These are phyloP conservation scores for Globisporangium perplexum DNA, from an alignment of 352 stramenopile genomes.

Conservation along the genomic window DNA sequence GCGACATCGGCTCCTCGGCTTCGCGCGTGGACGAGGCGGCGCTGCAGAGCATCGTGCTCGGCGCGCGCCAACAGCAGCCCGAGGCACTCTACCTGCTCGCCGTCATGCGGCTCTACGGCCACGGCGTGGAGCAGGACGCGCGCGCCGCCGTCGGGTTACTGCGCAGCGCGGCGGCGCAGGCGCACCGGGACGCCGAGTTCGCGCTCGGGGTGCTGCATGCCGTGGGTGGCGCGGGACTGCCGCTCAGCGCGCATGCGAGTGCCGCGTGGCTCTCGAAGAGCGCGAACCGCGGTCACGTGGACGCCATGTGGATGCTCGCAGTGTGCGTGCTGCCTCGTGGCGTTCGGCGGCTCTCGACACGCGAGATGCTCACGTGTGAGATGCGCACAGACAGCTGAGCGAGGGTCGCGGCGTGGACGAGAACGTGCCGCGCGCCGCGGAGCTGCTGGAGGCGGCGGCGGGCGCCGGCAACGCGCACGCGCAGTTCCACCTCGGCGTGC, in stretches of 20 bases:
- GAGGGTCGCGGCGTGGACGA: slow-evolving; percentile 32
- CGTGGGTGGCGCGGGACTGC: slow-evolving; percentile 10
- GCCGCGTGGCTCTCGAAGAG: slow-evolving; percentile 33
- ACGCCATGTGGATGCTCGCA: slow-evolving; percentile 52
- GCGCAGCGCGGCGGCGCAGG: slow-evolving; percentile 15
- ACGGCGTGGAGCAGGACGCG: slow-evolving; percentile 27
- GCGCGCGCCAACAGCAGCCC: slow-evolving; percentile 25
- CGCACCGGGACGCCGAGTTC: slow-evolving; percentile 40
- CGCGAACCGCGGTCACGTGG: slow-evolving; percentile 26
- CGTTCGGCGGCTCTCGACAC: slow-evolving; percentile 1
- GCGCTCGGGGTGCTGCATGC: slow-evolving; percentile 37
- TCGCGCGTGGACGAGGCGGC: slow-evolving; percentile 17
- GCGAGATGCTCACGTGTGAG: neutral
- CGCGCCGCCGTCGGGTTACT: slow-evolving; percentile 26
- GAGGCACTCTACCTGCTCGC: slow-evolving; percentile 47
- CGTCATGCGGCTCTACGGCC: slow-evolving; percentile 48
- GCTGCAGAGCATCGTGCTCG: slow-evolving; percentile 28
- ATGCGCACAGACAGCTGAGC: slow-evolving; percentile 23
- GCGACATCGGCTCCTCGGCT: neutral
- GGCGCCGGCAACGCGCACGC: slow-evolving; percentile 17
- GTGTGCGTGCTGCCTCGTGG: slow-evolving; percentile 17
- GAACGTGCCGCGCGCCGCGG: slow-evolving; percentile 22
- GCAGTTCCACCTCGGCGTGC: slow-evolving; percentile 35
- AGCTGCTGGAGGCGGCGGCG: slow-evolving; percentile 26
- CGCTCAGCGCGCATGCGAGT: slow-evolving; percentile 25